Evolutionary conservation across 768 basidiomycete genomes (phyloP).

Genomic region (Rhizopogon vesiculosus): DNA sequence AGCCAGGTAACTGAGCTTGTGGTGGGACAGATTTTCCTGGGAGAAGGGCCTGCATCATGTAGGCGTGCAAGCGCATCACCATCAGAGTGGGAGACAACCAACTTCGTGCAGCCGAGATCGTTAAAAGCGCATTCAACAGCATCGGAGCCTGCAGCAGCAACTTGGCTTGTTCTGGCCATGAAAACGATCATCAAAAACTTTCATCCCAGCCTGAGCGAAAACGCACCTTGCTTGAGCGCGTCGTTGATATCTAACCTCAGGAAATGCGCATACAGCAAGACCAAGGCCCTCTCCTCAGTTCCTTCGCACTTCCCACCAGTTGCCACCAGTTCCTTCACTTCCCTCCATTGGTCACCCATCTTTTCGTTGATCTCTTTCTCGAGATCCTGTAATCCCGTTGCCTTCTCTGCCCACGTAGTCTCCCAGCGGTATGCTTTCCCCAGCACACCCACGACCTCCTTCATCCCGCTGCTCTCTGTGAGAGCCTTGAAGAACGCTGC

Average conservation of each 20-base stretch:
- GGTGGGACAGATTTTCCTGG: conserved; percentile 42
- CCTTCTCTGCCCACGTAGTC: conserved; percentile 24
- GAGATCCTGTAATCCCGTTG: conserved; percentile 40
- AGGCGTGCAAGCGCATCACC: conserved; percentile 79
- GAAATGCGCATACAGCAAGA: conserved; percentile 83
- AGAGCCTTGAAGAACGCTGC: conserved; percentile 83
- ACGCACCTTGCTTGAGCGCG: conserved; percentile 61
- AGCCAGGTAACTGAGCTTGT: conserved; percentile 76
- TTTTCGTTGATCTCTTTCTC: conserved; percentile 46
- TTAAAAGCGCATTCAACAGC: conserved; percentile 75
- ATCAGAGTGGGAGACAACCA: conserved; percentile 82
- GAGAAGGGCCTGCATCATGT: conserved; percentile 77
- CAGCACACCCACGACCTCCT: conserved; percentile 68
- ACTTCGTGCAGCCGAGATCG: conserved; percentile 78
- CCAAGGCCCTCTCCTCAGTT: conserved; percentile 50
- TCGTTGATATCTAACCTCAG: conserved; percentile 57
- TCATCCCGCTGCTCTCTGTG: conserved; percentile 72
- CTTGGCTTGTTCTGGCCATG: conserved; percentile 57
- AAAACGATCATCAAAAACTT: background rate
- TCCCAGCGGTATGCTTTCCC: conserved; percentile 65
- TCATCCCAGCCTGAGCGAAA: background rate
- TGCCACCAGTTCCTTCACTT: conserved; percentile 39
- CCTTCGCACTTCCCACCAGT: conserved; percentile 28
- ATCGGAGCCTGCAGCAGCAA: conserved; percentile 69
- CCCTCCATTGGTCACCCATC: conserved; percentile 51